Evolutionary conservation across 257 asterid genomes (phyloP).

Genomic region (Plantago elongata): DNA sequence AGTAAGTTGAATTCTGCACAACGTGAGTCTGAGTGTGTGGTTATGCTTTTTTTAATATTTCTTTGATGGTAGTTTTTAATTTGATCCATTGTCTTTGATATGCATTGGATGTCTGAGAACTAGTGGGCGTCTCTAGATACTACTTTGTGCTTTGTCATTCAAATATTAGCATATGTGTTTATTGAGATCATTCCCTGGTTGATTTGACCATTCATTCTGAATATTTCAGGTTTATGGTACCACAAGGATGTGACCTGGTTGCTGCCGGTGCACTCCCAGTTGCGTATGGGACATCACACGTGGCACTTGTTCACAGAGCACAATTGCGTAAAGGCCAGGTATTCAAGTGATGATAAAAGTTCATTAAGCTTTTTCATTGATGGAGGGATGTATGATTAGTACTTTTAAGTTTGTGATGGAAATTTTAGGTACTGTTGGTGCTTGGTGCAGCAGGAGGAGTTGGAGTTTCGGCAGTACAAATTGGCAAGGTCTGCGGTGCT

Average conservation of each 20-base stretch:
- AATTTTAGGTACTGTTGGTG: slow-evolving; percentile 74
- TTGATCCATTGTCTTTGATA: too few species aligned
- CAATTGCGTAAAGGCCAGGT: slow-evolving; percentile 66
- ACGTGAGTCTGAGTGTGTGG: too few species aligned
- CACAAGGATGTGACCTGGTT: slow-evolving; percentile 82
- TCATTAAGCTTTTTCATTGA: not conserved
- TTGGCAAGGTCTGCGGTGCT: slow-evolving; percentile 88
- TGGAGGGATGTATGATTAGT: not conserved
- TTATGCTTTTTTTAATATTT: too few species aligned
- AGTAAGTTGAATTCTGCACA: too few species aligned
- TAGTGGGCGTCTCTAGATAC: too few species aligned
- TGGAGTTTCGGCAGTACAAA: slow-evolving; percentile 93
- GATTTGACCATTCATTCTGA: slow-evolving; percentile 7
- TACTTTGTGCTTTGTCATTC: too few species aligned
- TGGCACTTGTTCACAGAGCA: slow-evolving; percentile 89
- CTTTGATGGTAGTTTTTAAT: too few species aligned
- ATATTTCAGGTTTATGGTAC: slow-evolving; percentile 59
- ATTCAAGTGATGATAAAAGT: not conserved
- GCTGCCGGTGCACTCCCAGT: slow-evolving; percentile 88
- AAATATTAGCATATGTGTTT: too few species aligned
- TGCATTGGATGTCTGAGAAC: too few species aligned
- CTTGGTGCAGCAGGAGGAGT: slow-evolving; percentile 99
- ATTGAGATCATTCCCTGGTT: slow-evolving; percentile 1
- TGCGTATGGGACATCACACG: slow-evolving; percentile 93
- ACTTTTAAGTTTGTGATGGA: slow-evolving; percentile 4